Evolutionary conservation across 371 early-diverging fungal species (phyloP), one percentile per base, ranked within the genome.

Genomic region (Mucor sp.): DNA sequence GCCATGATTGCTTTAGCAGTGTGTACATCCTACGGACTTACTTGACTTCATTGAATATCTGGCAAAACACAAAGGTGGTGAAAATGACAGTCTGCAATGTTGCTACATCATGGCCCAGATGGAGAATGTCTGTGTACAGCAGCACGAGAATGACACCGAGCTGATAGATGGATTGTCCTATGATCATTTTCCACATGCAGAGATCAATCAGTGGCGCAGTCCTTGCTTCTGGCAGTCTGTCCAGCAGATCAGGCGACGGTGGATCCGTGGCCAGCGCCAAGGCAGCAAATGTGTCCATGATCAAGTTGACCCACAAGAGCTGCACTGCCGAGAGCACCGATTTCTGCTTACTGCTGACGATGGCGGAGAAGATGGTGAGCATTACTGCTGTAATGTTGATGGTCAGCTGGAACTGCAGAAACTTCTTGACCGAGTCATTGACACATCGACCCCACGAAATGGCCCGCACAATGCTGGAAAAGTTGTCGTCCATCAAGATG

Each of bases 221-320:
- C 33, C 84, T 83, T 23, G 83, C 74, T 58, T 89, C 87, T 6
- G 94, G 94, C 25, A 67, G 60, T 35, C 89, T 81, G 28, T 89
- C 71, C 17, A 93, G 64, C 6, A 92, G 68, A 17, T 91, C 88
- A 11, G 78, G 63, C 0, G 88, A 88, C 9, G 93, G 93, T 6
- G 87, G 81, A 68, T 94, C 93, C 0, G 92, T 91, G 4, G 93
- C 93, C 0, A 94, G 76, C 1, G 90, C 92, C 9, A 94, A 70
- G 19, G 94, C 91, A 11, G 89, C 93, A 56, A 94, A 79, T 4
- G 91, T 91, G 74, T 94, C 92, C 92, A 93, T 93, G 53, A 92
- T 90, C 65, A 93, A 69, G 68, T 93, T 94, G 59, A 93, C 84
- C 94, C 94, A 94, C 15, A 94, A 74, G 6, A 94, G 78, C 67